These are phyloP conservation scores for Cyberlindnera mycetangii DNA, from an alignment of 805 yeast species.

Conservation along the genomic window DNA sequence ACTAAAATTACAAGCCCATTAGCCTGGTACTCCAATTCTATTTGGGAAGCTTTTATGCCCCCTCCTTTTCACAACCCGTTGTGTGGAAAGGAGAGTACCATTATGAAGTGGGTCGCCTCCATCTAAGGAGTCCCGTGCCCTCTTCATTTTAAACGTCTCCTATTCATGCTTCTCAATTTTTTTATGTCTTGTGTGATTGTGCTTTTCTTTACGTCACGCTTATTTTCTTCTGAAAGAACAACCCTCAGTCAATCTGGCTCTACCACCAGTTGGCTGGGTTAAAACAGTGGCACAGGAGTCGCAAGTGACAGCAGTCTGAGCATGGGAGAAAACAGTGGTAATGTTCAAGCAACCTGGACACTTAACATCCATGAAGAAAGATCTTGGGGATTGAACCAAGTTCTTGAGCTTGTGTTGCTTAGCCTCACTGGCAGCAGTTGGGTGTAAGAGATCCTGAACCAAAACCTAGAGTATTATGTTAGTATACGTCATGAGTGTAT, in stretches of 20 bases:
- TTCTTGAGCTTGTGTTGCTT: conserved; percentile 96
- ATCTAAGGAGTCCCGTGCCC: not conserved
- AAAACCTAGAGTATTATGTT: conserved; percentile 61
- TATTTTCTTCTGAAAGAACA: conserved; percentile 99
- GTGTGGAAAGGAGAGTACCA: not conserved
- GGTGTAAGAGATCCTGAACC: conserved; percentile 99
- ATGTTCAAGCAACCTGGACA: conserved; percentile 99
- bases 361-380: conserved; percentile 99
- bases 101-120: not conserved
- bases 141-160: not conserved
- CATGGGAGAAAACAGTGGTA: conserved; percentile 99
- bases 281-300: conserved; percentile 97
- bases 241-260: conserved; percentile 99
- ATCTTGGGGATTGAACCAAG: conserved; percentile 97
- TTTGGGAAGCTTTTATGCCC: too few species aligned
- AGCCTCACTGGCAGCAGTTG: conserved; percentile 95
- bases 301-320: conserved; percentile 99
- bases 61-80: not conserved
- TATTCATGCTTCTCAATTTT: not conserved
- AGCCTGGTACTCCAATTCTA: too few species aligned
- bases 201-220: conserved; percentile 23
- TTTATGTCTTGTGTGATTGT: conserved; percentile 1
- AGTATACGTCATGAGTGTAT: conserved; percentile 16
- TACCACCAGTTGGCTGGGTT: conserved; percentile 99
- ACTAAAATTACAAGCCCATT: conserved; percentile 18